Evolutionary conservation across 371 early-diverging fungal species (phyloP).

Genomic region (Mortierella sp.): DNA sequence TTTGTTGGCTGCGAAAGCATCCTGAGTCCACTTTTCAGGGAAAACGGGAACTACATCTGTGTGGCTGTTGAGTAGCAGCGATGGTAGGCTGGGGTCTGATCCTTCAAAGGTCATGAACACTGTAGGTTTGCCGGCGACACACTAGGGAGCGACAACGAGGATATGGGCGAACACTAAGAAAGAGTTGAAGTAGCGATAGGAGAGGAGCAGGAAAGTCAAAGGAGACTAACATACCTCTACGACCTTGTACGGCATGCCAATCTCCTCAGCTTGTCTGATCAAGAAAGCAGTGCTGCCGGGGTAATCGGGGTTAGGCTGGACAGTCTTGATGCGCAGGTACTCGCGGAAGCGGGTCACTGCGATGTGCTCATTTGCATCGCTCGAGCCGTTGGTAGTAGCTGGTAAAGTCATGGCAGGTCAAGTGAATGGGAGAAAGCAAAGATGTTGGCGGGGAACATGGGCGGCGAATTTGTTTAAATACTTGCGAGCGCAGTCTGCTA

Average conservation of each 20-base stretch:
- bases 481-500: no score
- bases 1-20: slow-evolving; percentile 79
- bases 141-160: slow-evolving; percentile 2
- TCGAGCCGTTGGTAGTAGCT: not conserved
- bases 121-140: slow-evolving; percentile 71
- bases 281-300: slow-evolving; percentile 65
- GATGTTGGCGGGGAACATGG: not conserved
- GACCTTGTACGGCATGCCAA: slow-evolving; percentile 64
- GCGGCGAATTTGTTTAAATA: not conserved
- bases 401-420: slow-evolving; percentile 16
- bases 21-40: slow-evolving; percentile 74
- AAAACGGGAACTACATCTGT: slow-evolving; percentile 89
- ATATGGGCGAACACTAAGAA: not conserved
- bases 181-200: not conserved
- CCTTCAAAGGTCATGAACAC: slow-evolving; percentile 77
- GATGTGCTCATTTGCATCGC: slow-evolving; percentile 38
- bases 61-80: slow-evolving; percentile 82
- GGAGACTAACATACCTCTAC: slow-evolving; percentile 56
- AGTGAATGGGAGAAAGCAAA: not conserved
- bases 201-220: not conserved
- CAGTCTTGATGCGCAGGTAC: slow-evolving; percentile 82
- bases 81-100: slow-evolving; percentile 59
- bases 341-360: slow-evolving; percentile 76
- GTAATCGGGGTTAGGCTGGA: slow-evolving; percentile 86
- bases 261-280: slow-evolving; percentile 67